Base-by-base conservation (phyloP, 805 yeast genomes). In the Lipomyces yamanashiensis region DNA sequence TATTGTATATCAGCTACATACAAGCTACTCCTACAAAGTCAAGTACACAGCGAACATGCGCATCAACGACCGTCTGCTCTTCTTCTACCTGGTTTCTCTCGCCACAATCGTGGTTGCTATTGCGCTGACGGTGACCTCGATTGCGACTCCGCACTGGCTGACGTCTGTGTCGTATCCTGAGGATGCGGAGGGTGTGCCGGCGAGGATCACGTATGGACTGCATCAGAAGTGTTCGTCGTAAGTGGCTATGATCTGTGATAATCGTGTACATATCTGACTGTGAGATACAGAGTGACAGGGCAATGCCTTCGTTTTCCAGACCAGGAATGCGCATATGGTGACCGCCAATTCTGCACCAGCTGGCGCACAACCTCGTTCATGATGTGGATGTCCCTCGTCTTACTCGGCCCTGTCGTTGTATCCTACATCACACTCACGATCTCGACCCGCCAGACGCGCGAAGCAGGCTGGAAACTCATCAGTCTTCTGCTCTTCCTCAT, bases 341-440 rank as follows among this genome's bases (percentile, higher is more conserved):
- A 61, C 50, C 54, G 67, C 36, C 58, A 60, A 33, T 64, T 64
- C 53, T 64, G 67, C 58, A 61, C 49, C 41, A 58, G 57, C 44
- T 64, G 67, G 67, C 51, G 66, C 19, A 64, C 67, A 6, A 53
- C 63, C 8, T 54, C 67, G 44, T 64, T 64, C 52, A 59, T 59
- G 66, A 59, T 64, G 60, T 64, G 63, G 63, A 37, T 64, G 54
- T 61, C 67, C 6, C 36, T 64, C 37, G 63, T 64, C 33, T 19
- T 64, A n/a, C 50, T 61, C 12, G 67, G 65, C 2, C 62, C 63
- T 6, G 37, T 52, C 39, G 54, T 61, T 15, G 43, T 59, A 34
- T 60, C 67, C 7, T 61, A 64, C 54, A 13, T 50, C 21, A 59
- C 67, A 47, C 51, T 64, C 28, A 48, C 58, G 12, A 33, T 57